phyloP scores from a whole-genome alignment of 306 rosid genomes.

The Neltuma alba region DNA sequence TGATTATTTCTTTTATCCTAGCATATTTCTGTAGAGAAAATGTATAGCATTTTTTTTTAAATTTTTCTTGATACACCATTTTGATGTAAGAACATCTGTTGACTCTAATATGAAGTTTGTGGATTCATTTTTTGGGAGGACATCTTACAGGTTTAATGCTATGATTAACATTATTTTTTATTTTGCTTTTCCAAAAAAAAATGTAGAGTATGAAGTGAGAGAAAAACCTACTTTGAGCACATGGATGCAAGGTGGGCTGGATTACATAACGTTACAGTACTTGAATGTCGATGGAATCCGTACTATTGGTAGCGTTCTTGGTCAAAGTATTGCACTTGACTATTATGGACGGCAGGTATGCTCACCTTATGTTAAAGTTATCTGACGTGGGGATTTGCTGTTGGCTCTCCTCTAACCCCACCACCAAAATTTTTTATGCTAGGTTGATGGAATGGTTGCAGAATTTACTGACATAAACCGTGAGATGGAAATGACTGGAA shows the following conservation, averaged over 20 bases:
- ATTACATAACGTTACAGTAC: slow-evolving; percentile 95
- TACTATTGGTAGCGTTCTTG: slow-evolving; percentile 93
- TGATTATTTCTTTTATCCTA: neutral
- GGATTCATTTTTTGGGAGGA: neutral
- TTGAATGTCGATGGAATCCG: slow-evolving; percentile 91
- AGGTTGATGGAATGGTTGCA: slow-evolving; percentile 99
- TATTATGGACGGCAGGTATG: slow-evolving; percentile 95
- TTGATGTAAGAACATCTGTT: slow-evolving; percentile 19
- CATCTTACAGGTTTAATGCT: slow-evolving; percentile 5
- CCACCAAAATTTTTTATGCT: slow-evolving; percentile 19
- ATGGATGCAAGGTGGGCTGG: slow-evolving; percentile 98
- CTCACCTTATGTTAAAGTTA: slow-evolving; percentile 26
- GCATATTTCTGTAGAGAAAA: neutral
- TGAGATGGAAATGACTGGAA: slow-evolving; percentile 96
- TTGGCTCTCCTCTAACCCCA: slow-evolving; percentile 25
- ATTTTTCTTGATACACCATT: slow-evolving; percentile 17
- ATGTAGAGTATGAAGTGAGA: slow-evolving; percentile 90
- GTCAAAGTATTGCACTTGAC: slow-evolving; percentile 99
- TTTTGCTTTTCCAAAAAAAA: slow-evolving; percentile 20
- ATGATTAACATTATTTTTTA: slow-evolving; percentile 20
- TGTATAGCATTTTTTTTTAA: neutral
- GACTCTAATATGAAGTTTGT: neutral
- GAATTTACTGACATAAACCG: slow-evolving; percentile 98
- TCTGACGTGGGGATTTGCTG: slow-evolving; percentile 24
- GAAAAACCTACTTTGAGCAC: slow-evolving; percentile 76